phyloP scores from a whole-genome alignment of 495 filamentous ascomycete species.

The Aspergillus leporis region DNA sequence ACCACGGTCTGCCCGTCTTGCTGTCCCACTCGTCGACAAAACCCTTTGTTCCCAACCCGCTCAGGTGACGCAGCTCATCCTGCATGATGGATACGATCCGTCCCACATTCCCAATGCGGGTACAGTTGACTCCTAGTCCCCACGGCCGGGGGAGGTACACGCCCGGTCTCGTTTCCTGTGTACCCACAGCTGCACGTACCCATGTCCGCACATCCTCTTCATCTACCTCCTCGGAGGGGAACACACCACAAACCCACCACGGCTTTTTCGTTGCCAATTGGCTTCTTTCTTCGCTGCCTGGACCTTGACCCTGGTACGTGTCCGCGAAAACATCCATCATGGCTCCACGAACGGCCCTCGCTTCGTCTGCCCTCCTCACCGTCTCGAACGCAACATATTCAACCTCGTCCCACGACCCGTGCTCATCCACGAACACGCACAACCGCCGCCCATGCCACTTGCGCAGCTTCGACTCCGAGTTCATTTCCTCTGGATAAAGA shows the following conservation, averaged over 20 bases:
- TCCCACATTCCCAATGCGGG: slow-evolving; percentile 57
- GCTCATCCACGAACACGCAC: slow-evolving; percentile 42
- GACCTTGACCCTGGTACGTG: not conserved
- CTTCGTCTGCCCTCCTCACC: slow-evolving; percentile 57
- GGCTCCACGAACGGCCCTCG: slow-evolving; percentile 55
- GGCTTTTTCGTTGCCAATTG: slow-evolving; percentile 16
- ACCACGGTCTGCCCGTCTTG: slow-evolving; percentile 33
- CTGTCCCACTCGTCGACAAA: slow-evolving; percentile 33
- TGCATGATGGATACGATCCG: slow-evolving; percentile 34
- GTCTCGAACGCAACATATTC: slow-evolving; percentile 67
- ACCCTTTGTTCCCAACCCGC: slow-evolving; percentile 3
- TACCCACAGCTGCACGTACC: slow-evolving; percentile 19
- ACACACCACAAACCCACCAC: slow-evolving; percentile 66
- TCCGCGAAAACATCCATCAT: slow-evolving; percentile 27
- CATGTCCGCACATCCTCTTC: slow-evolving; percentile 29
- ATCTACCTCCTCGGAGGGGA: slow-evolving; percentile 49
- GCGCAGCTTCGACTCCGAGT: slow-evolving; percentile 39
- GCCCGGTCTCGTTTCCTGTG: slow-evolving; percentile 3
- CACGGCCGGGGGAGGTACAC: slow-evolving; percentile 43
- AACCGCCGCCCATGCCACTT: slow-evolving; percentile 59
- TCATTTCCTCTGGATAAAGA: slow-evolving; percentile 51
- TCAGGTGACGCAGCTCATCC: slow-evolving; percentile 7
- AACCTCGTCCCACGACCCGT: slow-evolving; percentile 32
- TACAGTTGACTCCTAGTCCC: slow-evolving; percentile 70
- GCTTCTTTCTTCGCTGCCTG: not conserved